Conservation (phyloP, 371 early-diverging fungal genomes). For the Mortierella sp. region DNA sequence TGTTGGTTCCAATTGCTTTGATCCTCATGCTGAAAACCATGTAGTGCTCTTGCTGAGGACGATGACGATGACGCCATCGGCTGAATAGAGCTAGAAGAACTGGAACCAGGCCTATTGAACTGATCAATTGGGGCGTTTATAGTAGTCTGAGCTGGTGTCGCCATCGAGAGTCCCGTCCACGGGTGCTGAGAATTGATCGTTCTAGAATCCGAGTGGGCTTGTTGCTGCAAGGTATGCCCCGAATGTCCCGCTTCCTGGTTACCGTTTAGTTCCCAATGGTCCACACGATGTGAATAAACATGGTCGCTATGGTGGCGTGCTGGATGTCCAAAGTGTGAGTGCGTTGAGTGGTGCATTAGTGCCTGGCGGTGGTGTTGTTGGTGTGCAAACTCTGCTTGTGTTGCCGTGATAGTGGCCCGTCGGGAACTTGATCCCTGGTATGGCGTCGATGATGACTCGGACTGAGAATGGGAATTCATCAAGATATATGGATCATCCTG, state of each 20-base stretch:
- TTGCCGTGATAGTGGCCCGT: not conserved
- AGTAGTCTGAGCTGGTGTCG: constrained; percentile 17
- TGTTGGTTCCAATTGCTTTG: constrained; percentile 27
- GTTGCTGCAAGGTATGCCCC: not conserved
- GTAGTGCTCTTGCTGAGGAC: not conserved
- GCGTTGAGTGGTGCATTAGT: not conserved
- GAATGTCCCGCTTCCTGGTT: not conserved
- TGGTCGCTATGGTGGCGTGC: constrained; percentile 23
- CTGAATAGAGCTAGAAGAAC: not conserved
- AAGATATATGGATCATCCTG: constrained; percentile 5
- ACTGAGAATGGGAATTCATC: not conserved
- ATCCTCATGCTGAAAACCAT: constrained; percentile 10
- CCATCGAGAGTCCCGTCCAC: constrained; percentile 35
- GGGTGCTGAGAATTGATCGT: constrained; percentile 6
- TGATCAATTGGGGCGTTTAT: constrained; percentile 18
- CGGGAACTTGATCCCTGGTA: constrained; percentile 1
- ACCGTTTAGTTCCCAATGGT: constrained; percentile 2
- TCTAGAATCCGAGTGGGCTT: constrained; percentile 7
- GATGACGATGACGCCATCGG: not conserved
- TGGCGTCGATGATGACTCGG: not conserved
- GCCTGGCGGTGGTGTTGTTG: constrained; percentile 1
- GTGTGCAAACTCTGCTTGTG: not conserved
- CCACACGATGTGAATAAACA: constrained; percentile 8
- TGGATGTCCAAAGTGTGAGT: constrained; percentile 11
- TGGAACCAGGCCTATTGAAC: not conserved